Base-by-base conservation (phyloP, 2,329 filamentous ascomycete species). In the Colletotrichum salicis region DNA sequence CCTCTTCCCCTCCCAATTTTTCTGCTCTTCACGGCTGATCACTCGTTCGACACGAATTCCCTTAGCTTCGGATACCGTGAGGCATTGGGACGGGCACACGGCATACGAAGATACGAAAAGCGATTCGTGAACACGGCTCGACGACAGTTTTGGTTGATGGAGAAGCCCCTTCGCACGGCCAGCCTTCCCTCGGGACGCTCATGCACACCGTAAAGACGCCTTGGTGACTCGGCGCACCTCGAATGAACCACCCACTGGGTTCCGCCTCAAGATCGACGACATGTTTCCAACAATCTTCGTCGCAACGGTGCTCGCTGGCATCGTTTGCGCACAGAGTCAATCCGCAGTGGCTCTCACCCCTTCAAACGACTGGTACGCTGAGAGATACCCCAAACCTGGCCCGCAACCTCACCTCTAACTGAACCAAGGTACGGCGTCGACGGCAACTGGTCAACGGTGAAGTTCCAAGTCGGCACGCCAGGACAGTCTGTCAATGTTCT, bases 381-480 rank as follows among this genome's bases (percentile, higher is more conserved):
- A n/a, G 51, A 48, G 7, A 10, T n/a, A 29, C 13, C 51, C 10
- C 10, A 4, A 22, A 22, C 7, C 33, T 2, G 10, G 13, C 22
- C 19, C n/a, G 56, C 56, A 15, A 55, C 45, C 27, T 24, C 29
- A 27, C 7, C 27, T 70, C 74, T 77, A 48, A 77, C 74, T 31
- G 24, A 33, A 60, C 31, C n/a, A 66, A 90, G 89, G 89, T 86
- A 88, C 73, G 90, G 90, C 59, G 85, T 88, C 74, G 92, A 94
- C 78, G 92, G 92, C 11, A 86, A 86, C 73, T 95, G 93, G 93
- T 94, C 92, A 19, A 89, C 91, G 7, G 89, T 94, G 74, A 85
- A 84, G 13, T 84, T 95, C 71, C 87, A 83, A 76, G 85, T 88
- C 24, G 90, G 90, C 62, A 83, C 81, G 8, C 76, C 78, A 15